Percentiles rank a stretch among this genome's conserved stretches.
These are phyloP conservation scores for Tricharina praecox DNA, from an alignment of 495 filamentous ascomycete species.

Conservation along the genomic window DNA sequence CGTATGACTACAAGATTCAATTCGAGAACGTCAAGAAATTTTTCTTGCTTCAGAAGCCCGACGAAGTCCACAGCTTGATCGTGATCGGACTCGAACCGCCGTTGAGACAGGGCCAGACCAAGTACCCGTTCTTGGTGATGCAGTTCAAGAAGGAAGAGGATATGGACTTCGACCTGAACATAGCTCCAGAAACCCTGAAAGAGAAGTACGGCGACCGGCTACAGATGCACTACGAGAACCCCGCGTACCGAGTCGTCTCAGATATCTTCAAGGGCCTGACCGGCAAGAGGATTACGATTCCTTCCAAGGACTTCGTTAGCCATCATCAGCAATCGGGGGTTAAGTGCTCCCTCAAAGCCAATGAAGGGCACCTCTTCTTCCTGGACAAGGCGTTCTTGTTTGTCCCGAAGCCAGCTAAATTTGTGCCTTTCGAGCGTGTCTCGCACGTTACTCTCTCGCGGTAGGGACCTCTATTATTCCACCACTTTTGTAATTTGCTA, in stretches of 20 bases:
- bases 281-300: conserved; percentile 82
- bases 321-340: conserved; percentile 89
- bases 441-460: conserved; percentile 78
- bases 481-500: too few relatives aligned
- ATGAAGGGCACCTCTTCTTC: conserved; percentile 92
- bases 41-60: conserved; percentile 92
- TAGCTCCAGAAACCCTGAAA: conserved; percentile 73
- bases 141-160: conserved; percentile 97
- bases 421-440: conserved; percentile 83
- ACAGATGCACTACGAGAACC: conserved; percentile 71
- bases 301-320: conserved; percentile 81
- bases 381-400: conserved; percentile 98
- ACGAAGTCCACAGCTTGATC: conserved; percentile 87
- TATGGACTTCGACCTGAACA: conserved; percentile 88
- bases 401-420: conserved; percentile 93
- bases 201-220: conserved; percentile 82
- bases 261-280: conserved; percentile 87
- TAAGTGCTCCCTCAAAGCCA: conserved; percentile 98
- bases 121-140: conserved; percentile 98
- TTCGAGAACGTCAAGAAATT: conserved; percentile 97
- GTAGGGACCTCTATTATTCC: conserved; percentile 8
- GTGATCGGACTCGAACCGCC: conserved; percentile 92
- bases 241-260: conserved; percentile 76
- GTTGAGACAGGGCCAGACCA: conserved; percentile 89
- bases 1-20: conserved; percentile 99